Evolutionary conservation across 805 yeast genomes (phyloP), one percentile per base, ranked within the genome.

Genomic region (Wickerhamomyces alni): DNA sequence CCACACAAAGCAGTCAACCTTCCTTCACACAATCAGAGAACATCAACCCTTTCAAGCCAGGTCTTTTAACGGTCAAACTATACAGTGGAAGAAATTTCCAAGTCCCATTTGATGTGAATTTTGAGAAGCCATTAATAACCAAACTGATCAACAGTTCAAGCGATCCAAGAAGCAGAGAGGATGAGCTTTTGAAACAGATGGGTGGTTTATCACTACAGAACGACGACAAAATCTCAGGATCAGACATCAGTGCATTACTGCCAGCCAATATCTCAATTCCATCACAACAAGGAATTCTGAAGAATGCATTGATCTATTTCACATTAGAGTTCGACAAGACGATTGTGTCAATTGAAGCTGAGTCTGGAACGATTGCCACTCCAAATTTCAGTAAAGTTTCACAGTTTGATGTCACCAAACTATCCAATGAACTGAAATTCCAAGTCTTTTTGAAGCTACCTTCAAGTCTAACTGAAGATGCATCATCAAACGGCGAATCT

Each of bases 261-360:
- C 81, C 87, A 31, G 70, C 82, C 13, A 66, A 73, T 32, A 66
- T 77, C 33, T 64, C 75, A 35, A 65, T 76, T 33, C 80, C 85
- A 13, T 72, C 74, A 24, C 56, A 79, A 48, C 25, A 21, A 21
- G 34, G 34, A 6, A 69, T 69, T 37, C 64, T 72, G 27, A 71
- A 76, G 45, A 78, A 77, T 49, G 76, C 93, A 15, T 71, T 95
- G 43, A 72, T 93, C 29, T 87, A 86, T 61, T 74, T 89, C 54
- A 87, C 95, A 2, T 71, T 93, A 33, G 99, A 93, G 62, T 91
- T 88, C 58, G 99, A 93, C 63, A 93, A 93, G 62, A 87, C 91
- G 37, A 93, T 89, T 48, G 82, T 93, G 47, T 74, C 88, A 13
- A 79, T 91, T 37, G 95, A 88, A 50, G 93, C 98, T 2, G 77